A percentile compares a stretch with the other conserved stretches of the same genome.
Evolutionary conservation across 106 monocot species (phyloP).

Genomic region (Iris macrosiphon): DNA sequence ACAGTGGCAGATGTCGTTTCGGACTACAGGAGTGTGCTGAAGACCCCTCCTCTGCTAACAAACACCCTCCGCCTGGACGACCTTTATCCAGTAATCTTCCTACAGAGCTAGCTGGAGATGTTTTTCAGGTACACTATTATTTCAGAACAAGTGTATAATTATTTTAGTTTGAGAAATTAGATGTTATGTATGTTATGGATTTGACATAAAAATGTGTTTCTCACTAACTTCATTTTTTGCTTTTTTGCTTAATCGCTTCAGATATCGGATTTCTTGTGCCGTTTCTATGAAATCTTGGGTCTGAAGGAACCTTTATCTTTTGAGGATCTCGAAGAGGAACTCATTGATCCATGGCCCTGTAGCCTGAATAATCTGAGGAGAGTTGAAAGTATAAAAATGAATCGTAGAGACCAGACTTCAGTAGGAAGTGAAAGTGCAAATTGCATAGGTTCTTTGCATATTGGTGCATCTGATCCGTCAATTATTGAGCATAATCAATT

Average conservation of each 20-base stretch:
- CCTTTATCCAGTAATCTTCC: conserved; percentile 71
- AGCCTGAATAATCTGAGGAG: conserved; percentile 16
- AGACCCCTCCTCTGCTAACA: conserved; percentile 2
- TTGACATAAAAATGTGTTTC: too few species aligned
- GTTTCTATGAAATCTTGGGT: conserved; percentile 82
- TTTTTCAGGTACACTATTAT: conserved; percentile 59
- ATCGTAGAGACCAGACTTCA: conserved; percentile 16
- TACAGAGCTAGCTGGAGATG: conserved; percentile 71
- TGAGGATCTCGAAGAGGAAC: conserved; percentile 87
- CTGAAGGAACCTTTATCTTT: conserved; percentile 62
- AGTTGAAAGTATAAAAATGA: conserved; percentile 28
- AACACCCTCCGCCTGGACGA: conserved; percentile 45
- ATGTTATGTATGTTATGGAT: too few species aligned
- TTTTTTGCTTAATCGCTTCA: conserved; percentile 19
- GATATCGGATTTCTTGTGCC: conserved; percentile 91
- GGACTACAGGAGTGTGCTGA: conserved; percentile 10
- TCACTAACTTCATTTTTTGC: neutral
- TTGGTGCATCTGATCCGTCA: conserved; percentile 18
- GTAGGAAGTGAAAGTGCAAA: conserved; percentile 20
- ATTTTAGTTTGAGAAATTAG: neutral
- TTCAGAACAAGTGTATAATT: neutral
- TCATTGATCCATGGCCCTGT: conserved; percentile 85
- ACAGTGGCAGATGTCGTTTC: conserved; percentile 11
- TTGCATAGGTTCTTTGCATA: conserved; percentile 10
- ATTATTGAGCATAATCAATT: conserved; percentile 13